Evolutionary conservation across 495 filamentous ascomycete species (phyloP), one percentile per base, ranked within the genome.

Genomic region (Aspergillus campestris): DNA sequence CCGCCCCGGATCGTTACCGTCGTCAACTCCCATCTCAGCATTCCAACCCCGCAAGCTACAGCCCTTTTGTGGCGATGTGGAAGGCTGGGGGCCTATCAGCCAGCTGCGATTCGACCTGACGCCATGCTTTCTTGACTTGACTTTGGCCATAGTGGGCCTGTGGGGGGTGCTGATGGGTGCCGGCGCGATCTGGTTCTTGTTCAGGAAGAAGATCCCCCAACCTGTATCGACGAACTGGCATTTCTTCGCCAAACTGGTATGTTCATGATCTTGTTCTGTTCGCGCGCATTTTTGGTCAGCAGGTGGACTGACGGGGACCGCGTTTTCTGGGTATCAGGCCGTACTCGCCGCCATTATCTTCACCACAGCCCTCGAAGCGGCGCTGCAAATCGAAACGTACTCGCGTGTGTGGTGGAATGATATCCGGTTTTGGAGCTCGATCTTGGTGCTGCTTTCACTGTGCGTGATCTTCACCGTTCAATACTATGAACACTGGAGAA

Each of bases 51-150:
- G 34, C 44, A 58, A 59, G 38, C 54, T 56, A 42, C 84, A 92
- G 58, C 80, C 84, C 29, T 74, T 95, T 66, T 96, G 90, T 65
- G 78, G 82, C 53, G 87, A 94, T 67, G 66, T 70, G 31, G 90
- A 96, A 65, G 94, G 94, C 58, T 99, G 92, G 92, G 94, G 94
- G 8, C 94, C 94, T 12, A 46, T 99, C 54, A 92, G 87, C 62
- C 78, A 79, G 13, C 72, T 77, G 45, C 71, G 89, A 50, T 94
- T 85, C 62, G 90, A 97, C 62, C 86, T 99, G 64, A 96, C 94
- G 32, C 89, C 94, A 45, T 99, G 94, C 67, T 97, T 96, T 61
- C 75, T 95, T 40, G 94, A 97, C 61, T 75, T 90, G 8, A 86
- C 83, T 70, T 77, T 97, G 44, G 79, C 82, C 28, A 58, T 73